These are phyloP conservation scores for Sugiyamaella valdiviana DNA, from an alignment of 805 yeast genomes.

Conservation along the genomic window DNA sequence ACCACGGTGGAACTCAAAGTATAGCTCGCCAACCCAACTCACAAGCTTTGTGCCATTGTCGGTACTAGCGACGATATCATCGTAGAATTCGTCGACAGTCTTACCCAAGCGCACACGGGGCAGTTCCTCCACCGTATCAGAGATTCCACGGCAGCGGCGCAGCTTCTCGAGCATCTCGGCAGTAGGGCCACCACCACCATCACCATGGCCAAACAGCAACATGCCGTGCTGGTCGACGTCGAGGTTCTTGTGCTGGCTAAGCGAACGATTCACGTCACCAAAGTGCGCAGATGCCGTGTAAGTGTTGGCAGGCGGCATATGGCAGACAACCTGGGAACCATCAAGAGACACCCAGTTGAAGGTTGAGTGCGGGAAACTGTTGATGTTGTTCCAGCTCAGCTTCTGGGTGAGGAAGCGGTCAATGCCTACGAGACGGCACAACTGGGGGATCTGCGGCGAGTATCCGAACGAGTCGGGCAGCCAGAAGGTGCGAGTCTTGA, in stretches of 20 bases:
- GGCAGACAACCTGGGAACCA: slow-evolving; percentile 87
- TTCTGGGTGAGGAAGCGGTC: slow-evolving; percentile 86
- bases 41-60: slow-evolving; percentile 64
- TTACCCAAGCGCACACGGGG: slow-evolving; percentile 77
- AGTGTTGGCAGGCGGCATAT: slow-evolving; percentile 97
- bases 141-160: slow-evolving; percentile 82
- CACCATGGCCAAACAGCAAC: slow-evolving; percentile 86
- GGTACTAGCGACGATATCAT: slow-evolving; percentile 55
- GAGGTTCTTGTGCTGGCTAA: slow-evolving; percentile 74
- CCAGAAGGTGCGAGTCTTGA: slow-evolving; percentile 77
- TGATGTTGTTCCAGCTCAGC: slow-evolving; percentile 93
- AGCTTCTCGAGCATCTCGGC: slow-evolving; percentile 89
- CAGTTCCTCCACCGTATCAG: slow-evolving; percentile 70
- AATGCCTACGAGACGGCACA: slow-evolving; percentile 82
- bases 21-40: slow-evolving; percentile 89
- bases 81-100: slow-evolving; percentile 76
- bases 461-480: slow-evolving; percentile 97
- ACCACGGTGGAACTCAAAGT: slow-evolving; percentile 93
- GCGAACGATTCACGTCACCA: slow-evolving; percentile 83
- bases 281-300: slow-evolving; percentile 90
- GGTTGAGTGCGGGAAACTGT: slow-evolving; percentile 80
- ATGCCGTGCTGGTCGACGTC: slow-evolving; percentile 76
- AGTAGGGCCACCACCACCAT: slow-evolving; percentile 98
- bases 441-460: slow-evolving; percentile 89
- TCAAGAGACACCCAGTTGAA: slow-evolving; percentile 95